A percentile compares a stretch with the other conserved stretches of the same genome.
Conservation (phyloP, 139 green algal genomes). For the Chlorella sp. region DNA sequence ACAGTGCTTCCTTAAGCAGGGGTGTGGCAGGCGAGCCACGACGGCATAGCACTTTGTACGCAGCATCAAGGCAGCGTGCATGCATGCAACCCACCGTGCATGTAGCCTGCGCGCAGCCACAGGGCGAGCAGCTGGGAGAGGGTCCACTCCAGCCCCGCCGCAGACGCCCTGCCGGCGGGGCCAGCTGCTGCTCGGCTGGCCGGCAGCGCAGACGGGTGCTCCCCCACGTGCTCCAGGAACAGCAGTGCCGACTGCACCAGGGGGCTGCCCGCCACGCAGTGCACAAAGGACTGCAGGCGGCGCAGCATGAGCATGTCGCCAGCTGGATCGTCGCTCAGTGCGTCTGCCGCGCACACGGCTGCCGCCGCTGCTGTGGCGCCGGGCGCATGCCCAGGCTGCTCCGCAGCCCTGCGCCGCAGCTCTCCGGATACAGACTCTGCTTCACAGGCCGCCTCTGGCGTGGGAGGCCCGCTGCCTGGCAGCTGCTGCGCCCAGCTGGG, state of each 20-base stretch:
- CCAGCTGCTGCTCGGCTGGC: not conserved
- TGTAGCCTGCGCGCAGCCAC: not conserved
- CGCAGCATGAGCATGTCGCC: not conserved
- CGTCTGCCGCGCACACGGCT: not conserved
- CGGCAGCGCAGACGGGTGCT: not conserved
- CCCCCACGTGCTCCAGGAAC: not conserved
- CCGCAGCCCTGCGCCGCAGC: no score
- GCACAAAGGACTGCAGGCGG: conserved; percentile 1
- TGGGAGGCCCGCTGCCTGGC: no score
- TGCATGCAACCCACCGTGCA: not conserved
- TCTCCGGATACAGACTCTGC: no score
- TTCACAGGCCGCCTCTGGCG: no score
- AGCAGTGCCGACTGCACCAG: not conserved
- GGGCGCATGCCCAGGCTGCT: not conserved
- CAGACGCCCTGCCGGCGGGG: no score
- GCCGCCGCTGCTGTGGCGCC: not conserved
- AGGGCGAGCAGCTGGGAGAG: conserved; percentile 9
- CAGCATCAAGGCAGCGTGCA: not conserved
- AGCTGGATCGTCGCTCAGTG: not conserved
- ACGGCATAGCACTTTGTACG: no score
- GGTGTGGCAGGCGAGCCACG: no score
- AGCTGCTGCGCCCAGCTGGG: no score
- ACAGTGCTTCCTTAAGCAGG: no score
- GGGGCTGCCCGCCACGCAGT: no score
- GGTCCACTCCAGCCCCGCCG: not conserved